Evolutionary conservation across 306 rosid genomes (phyloP).

Genomic region (Trichosanthes cucumerina): DNA sequence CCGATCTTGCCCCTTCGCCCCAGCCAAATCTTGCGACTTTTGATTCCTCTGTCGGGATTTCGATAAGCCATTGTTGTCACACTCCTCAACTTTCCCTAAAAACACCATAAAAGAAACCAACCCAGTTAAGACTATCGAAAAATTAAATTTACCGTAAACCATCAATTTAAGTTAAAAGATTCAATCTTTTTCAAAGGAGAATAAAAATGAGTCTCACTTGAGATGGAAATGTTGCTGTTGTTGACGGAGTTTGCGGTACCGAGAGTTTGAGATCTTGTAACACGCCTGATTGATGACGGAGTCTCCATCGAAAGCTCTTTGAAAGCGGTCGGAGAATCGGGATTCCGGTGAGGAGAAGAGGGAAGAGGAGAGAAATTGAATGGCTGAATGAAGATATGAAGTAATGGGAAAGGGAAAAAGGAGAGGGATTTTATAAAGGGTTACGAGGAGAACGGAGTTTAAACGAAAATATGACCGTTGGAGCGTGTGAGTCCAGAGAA

Average conservation of each 20-base stretch:
- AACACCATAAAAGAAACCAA: background rate
- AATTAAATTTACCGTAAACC: background rate
- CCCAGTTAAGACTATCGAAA: background rate
- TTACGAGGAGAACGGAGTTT: conserved; percentile 5
- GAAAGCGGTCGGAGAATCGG: background rate
- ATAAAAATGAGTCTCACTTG: conserved; percentile 31
- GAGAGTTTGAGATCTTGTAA: conserved; percentile 58
- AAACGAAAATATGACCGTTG: conserved; percentile 69
- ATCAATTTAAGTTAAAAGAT: background rate
- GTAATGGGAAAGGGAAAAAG: background rate
- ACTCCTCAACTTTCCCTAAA: conserved; percentile 49
- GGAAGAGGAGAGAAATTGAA: background rate
- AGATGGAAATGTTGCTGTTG: conserved; percentile 31
- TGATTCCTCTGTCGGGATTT: conserved; percentile 37
- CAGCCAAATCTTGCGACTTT: conserved; percentile 20
- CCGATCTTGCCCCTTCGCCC: conserved; percentile 37
- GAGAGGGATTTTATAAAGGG: conserved; percentile 26
- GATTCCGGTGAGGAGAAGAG: background rate
- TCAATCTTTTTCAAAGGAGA: background rate
- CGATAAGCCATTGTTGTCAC: conserved; percentile 32
- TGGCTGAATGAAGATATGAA: background rate
- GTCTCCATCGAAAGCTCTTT: conserved; percentile 56
- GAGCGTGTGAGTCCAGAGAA: conserved; percentile 22
- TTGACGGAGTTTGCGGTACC: conserved; percentile 7
- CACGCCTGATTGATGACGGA: conserved; percentile 69